Conservation (phyloP, 352 stramenopile genomes). For the Globisporangium emineosum region DNA sequence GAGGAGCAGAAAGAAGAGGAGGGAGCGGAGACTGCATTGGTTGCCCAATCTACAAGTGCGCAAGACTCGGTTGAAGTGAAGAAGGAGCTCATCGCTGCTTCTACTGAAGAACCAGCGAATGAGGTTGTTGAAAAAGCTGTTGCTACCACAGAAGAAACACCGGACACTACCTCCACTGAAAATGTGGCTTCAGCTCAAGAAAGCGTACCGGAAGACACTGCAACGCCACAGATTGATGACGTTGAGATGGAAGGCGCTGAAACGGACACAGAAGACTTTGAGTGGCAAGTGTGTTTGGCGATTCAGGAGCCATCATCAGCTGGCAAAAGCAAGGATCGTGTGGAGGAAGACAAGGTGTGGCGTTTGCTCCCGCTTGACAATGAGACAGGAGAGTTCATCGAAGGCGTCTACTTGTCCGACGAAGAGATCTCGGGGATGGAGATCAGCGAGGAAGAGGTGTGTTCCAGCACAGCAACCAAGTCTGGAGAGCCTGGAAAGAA, state of each 20-base stretch:
- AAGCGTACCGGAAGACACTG: neutral
- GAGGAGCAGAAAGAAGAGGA: constrained; percentile 22
- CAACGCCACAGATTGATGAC: constrained; percentile 9
- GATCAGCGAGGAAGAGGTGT: constrained; percentile 65
- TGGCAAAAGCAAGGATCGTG: constrained; percentile 10
- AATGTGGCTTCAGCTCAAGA: constrained; percentile 8
- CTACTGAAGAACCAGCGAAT: constrained; percentile 5
- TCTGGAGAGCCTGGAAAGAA: constrained; percentile 22
- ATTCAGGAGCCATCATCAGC: constrained; percentile 20
- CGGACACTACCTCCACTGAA: constrained; percentile 12
- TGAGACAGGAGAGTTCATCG: constrained; percentile 45
- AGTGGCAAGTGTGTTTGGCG: constrained; percentile 55
- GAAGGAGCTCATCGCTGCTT: constrained; percentile 19
- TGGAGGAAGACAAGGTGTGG: constrained; percentile 27
- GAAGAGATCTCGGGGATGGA: constrained; percentile 62
- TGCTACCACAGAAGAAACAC: constrained; percentile 9
- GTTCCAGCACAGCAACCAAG: constrained; percentile 21
- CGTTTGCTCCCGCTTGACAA: constrained; percentile 54
- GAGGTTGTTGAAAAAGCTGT: constrained; percentile 12
- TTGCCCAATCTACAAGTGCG: neutral
- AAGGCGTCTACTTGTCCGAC: constrained; percentile 52
- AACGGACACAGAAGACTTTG: constrained; percentile 18
- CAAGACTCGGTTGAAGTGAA: constrained; percentile 19
- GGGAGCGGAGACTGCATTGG: constrained; percentile 9
- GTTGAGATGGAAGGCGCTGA: constrained; percentile 19